Percentiles rank a stretch among this genome's conserved stretches.
These are phyloP conservation scores for Ustilago trichophora DNA, from an alignment of 1,284 basidiomycete species.

Conservation along the genomic window DNA sequence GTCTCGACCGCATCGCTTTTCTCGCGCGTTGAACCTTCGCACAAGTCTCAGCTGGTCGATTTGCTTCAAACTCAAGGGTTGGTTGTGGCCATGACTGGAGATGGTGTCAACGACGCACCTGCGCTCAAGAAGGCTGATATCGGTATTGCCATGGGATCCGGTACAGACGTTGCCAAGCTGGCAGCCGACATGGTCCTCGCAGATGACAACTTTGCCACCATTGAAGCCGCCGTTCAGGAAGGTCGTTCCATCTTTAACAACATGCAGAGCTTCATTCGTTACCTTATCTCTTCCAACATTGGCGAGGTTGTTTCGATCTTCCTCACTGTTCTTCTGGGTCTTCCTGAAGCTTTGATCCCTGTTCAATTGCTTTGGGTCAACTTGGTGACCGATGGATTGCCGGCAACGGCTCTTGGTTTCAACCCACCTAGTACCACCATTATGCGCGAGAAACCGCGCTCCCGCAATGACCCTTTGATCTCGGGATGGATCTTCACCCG, in stretches of 20 bases:
- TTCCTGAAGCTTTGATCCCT: conserved; percentile 97
- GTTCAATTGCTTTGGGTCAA: conserved; percentile 89
- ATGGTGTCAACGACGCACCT: conserved; percentile 69
- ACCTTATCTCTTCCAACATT: conserved; percentile 89
- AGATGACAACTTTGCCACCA: conserved; percentile 69
- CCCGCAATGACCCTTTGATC: conserved; percentile 87
- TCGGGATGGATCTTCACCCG: conserved; percentile 94
- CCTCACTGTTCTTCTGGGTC: conserved; percentile 92
- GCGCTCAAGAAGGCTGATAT: conserved; percentile 68
- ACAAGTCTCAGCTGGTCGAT: conserved; percentile 95
- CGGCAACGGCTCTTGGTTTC: conserved; percentile 97
- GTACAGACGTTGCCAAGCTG: conserved; percentile 68
- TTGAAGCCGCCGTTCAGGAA: conserved; percentile 75
- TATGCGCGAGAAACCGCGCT: conserved; percentile 90
- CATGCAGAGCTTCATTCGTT: conserved; percentile 95
- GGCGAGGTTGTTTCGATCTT: conserved; percentile 98
- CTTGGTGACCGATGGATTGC: conserved; percentile 78
- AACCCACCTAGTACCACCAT: conserved; percentile 91
- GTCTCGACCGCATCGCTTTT: conserved; percentile 89
- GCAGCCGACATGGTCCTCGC: conserved; percentile 69
- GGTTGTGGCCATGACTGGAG: conserved; percentile 88
- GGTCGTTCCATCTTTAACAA: conserved; percentile 98
- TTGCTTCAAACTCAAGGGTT: conserved; percentile 88
- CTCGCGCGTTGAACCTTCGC: conserved; percentile 89
- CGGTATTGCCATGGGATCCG: conserved; percentile 69